Conservation (phyloP, 495 filamentous ascomycete genomes). For the Aspergillus nidulans region DNA sequence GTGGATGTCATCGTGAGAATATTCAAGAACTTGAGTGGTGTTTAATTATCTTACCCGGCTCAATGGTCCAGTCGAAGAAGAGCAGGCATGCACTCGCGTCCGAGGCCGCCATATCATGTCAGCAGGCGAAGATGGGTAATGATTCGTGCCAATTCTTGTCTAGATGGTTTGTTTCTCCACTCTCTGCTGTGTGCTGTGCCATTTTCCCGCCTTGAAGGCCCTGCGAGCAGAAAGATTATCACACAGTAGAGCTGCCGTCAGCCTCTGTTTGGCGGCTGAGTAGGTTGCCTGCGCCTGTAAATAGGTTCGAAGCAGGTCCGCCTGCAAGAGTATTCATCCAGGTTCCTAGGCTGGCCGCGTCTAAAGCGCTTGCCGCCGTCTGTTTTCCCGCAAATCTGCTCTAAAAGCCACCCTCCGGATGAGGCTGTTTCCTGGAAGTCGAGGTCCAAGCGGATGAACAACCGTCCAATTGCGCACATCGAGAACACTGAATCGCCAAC, state of each 20-base stretch:
- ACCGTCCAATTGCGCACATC: conserved; percentile 16
- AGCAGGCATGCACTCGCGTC: conserved; percentile 7
- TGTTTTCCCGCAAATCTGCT: conserved; percentile 3
- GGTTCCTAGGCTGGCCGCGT: conserved; percentile 25
- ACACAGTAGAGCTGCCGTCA: conserved; percentile 1
- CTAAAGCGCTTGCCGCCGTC: conserved; percentile 37
- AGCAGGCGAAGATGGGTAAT: conserved; percentile 8
- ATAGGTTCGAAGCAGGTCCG: conserved; percentile 13
- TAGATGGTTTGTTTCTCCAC: conserved; percentile 5
- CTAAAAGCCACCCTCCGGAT: neutral
- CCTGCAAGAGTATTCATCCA: conserved; percentile 8
- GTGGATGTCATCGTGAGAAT: conserved; percentile 20
- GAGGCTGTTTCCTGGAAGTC: neutral
- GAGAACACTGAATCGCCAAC: conserved; percentile 1
- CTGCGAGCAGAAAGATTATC: conserved; percentile 3
- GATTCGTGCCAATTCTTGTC: conserved; percentile 10
- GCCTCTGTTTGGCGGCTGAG: conserved; percentile 3
- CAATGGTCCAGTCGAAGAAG: conserved; percentile 12
- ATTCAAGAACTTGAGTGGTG: conserved; percentile 17
- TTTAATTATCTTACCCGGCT: conserved; percentile 11
- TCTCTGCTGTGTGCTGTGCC: neutral
- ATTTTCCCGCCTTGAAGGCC: neutral
- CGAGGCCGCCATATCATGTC: conserved; percentile 18
- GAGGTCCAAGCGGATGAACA: conserved; percentile 3
- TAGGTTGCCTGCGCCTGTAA: conserved; percentile 3